Evolutionary conservation across 768 basidiomycete genomes (phyloP).

Genomic region (Tylopilus cervinicoccineus): DNA sequence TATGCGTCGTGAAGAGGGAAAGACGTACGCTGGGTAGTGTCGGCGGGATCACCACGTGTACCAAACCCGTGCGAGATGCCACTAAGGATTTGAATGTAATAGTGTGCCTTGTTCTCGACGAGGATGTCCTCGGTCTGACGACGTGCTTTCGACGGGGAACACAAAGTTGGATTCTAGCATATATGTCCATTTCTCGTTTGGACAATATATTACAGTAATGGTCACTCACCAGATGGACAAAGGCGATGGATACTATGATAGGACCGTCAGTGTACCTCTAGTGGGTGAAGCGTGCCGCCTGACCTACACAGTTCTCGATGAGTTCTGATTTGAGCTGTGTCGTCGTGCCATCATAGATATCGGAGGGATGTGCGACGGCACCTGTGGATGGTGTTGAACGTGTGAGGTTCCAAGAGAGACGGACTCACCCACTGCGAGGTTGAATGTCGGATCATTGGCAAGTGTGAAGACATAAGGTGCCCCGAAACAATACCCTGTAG

Average conservation of each 20-base stretch:
- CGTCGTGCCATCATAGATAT: conserved; percentile 3
- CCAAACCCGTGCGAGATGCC: conserved; percentile 38
- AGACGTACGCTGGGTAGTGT: conserved; percentile 21
- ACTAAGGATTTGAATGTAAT: conserved; percentile 57
- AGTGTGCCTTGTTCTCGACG: conserved; percentile 44
- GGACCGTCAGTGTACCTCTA: neutral
- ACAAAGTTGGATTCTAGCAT: conserved; percentile 48
- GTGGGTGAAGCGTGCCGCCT: conserved; percentile 10
- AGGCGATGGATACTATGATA: conserved; percentile 46
- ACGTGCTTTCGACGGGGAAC: conserved; percentile 50
- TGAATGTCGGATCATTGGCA: conserved; percentile 36
- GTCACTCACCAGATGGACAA: conserved; percentile 47
- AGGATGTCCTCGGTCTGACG: conserved; percentile 56
- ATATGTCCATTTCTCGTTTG: neutral
- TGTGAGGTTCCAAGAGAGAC: neutral
- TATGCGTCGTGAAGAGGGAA: neutral
- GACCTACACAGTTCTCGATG: conserved; percentile 46
- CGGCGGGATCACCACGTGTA: conserved; percentile 27
- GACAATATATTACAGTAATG: neutral
- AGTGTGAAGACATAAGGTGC: conserved; percentile 48
- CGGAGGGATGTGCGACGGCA: conserved; percentile 54
- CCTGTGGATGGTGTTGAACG: conserved; percentile 27
- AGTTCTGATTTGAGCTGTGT: conserved; percentile 42
- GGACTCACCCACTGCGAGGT: conserved; percentile 42
- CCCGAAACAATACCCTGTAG: conserved; percentile 57